Conservation (phyloP, 2,329 filamentous ascomycete genomes). For the Calonectria pseudoreteaudii region DNA sequence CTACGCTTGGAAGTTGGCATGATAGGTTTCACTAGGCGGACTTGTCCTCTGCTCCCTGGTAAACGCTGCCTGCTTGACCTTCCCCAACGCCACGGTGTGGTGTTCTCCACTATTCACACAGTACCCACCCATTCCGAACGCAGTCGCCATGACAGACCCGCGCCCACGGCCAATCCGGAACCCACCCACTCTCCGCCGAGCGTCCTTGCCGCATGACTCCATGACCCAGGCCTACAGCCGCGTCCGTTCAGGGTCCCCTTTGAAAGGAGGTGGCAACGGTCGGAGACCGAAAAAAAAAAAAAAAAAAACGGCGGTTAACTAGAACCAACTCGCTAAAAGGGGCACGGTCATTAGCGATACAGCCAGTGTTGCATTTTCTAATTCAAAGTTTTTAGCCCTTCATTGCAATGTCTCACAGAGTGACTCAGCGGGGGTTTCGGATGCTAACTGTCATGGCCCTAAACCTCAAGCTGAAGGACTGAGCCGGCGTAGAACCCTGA, state of each 20-base stretch:
- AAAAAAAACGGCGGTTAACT: neutral
- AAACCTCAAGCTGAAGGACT: neutral
- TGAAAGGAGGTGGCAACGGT: constrained; percentile 9
- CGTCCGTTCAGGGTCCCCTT: constrained; percentile 6
- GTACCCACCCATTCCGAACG: neutral
- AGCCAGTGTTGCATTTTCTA: neutral
- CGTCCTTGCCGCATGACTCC: constrained; percentile 18
- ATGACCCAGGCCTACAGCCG: constrained; percentile 3
- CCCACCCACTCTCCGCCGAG: constrained; percentile 7
- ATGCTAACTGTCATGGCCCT: neutral
- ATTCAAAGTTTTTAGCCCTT: neutral
- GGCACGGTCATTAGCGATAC: neutral
- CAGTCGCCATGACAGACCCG: neutral
- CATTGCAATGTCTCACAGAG: neutral
- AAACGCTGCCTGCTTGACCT: neutral
- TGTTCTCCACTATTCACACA: neutral
- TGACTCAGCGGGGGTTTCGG: neutral
- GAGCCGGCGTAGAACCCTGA: neutral
- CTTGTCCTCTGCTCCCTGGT: neutral
- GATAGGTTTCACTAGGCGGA: neutral
- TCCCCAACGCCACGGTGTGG: neutral
- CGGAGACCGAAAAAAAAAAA: neutral
- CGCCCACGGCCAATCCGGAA: constrained; percentile 9
- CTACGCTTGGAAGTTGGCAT: neutral
- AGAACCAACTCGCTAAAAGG: neutral